A percentile compares a stretch with the other conserved stretches of the same genome.
phyloP scores from a whole-genome alignment of 441 rosid genomes.

The Erodium chrysanthum region DNA sequence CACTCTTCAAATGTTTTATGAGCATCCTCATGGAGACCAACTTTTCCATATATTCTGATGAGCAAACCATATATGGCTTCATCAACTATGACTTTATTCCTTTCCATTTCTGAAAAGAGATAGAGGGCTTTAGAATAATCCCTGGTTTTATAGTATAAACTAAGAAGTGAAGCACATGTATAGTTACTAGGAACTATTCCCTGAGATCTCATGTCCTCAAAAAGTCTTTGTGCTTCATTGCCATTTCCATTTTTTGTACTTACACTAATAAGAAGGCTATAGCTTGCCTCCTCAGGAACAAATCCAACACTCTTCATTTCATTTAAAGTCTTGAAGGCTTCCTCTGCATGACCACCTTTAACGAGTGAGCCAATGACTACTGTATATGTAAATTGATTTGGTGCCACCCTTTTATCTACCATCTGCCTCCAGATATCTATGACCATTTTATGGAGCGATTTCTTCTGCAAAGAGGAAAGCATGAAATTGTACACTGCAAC shows the following conservation, averaged over 20 bases:
- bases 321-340: conserved; percentile 50
- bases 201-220: conserved; percentile 58
- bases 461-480: conserved; percentile 89
- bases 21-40: conserved; percentile 73
- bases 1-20: conserved; percentile 56
- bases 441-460: conserved; percentile 52
- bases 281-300: conserved; percentile 72
- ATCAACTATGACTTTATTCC: conserved; percentile 46
- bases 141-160: conserved; percentile 56
- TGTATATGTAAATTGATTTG: conserved; percentile 63
- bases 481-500: conserved; percentile 76
- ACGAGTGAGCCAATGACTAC: conserved; percentile 61
- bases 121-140: conserved; percentile 73
- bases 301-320: conserved; percentile 58
- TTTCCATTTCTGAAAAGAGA: conserved; percentile 78
- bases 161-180: conserved; percentile 86
- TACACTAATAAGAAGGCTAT: conserved; percentile 54
- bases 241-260: conserved; percentile 44
- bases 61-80: conserved; percentile 86
- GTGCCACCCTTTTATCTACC: conserved; percentile 45
- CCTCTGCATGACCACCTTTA: conserved; percentile 48
- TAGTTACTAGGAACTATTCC: conserved; percentile 72
- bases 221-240: conserved; percentile 48
- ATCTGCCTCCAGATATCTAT: conserved; percentile 63
- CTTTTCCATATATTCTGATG: conserved; percentile 81